A percentile compares a stretch with the other conserved stretches of the same genome.
phyloP scores from a whole-genome alignment of 257 asterid genomes.

The Solanum bulbocastanum region DNA sequence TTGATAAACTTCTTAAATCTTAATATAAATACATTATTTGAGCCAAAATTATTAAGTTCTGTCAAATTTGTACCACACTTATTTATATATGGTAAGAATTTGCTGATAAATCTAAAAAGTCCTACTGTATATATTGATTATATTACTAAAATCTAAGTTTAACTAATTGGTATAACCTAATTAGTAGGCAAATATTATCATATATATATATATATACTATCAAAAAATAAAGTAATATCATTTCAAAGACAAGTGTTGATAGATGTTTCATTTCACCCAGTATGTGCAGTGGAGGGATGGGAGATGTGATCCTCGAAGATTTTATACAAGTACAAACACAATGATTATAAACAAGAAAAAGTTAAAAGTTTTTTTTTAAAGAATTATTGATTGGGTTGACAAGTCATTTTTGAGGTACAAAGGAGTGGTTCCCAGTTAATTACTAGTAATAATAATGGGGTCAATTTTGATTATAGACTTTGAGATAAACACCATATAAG shows the following conservation, averaged over 20 bases:
- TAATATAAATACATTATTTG: too few relatives aligned
- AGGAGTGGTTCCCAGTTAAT: not conserved
- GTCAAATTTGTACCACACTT: too few relatives aligned
- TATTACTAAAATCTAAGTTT: not conserved
- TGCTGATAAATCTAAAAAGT: not conserved
- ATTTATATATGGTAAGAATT: not conserved
- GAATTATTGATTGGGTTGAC: slow-evolving; percentile 5
- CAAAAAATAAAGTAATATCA: not conserved
- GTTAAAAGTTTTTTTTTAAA: not conserved
- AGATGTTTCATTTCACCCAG: not conserved
- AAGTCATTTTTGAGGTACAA: slow-evolving; percentile 4
- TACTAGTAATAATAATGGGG: not conserved
- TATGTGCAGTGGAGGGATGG: not conserved
- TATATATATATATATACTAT: not conserved
- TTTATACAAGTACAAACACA: not conserved
- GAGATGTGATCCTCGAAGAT: not conserved
- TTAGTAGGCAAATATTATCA: not conserved
- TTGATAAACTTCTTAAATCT: too few relatives aligned
- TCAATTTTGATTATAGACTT: not conserved
- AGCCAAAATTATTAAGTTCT: too few relatives aligned
- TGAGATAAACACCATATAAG: not conserved
- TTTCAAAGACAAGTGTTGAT: not conserved
- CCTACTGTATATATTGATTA: too few relatives aligned
- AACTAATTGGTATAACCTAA: not conserved
- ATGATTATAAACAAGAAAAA: not conserved